Conservation (phyloP, 345 rosid species). For the Theobroma cacao region DNA sequence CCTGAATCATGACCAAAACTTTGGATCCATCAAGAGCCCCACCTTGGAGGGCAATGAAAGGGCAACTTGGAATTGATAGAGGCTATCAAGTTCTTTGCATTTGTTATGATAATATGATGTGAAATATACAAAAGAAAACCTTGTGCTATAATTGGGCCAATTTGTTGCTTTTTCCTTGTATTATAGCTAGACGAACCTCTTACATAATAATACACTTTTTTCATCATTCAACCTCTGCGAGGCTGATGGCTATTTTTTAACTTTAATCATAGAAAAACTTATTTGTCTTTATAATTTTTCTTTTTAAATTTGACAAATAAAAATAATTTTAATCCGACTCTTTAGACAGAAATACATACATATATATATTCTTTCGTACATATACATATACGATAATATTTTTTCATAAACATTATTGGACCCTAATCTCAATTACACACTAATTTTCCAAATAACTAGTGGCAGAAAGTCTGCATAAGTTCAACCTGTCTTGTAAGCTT, state of each 20-base stretch:
- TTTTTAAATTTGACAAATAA: background rate
- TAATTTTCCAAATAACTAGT: background rate
- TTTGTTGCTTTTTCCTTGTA: conserved; percentile 10
- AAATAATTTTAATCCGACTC: too few relatives aligned
- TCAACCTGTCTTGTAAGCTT: background rate
- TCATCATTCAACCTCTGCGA: background rate
- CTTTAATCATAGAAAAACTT: background rate
- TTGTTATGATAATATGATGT: background rate
- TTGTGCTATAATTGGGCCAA: background rate
- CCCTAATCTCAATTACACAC: background rate
- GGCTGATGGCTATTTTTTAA: background rate
- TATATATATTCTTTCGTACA: too few relatives aligned
- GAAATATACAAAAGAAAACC: background rate
- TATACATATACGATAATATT: too few relatives aligned
- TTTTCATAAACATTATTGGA: too few relatives aligned
- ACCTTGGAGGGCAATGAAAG: conserved; percentile 4
- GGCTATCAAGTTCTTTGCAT: background rate
- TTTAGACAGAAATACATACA: too few relatives aligned
- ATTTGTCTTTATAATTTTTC: background rate
- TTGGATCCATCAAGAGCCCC: background rate
- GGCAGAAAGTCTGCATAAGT: conserved; percentile 7
- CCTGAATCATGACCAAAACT: conserved; percentile 1
- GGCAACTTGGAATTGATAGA: background rate
- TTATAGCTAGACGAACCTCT: background rate
- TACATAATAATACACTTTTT: background rate